A percentile compares a stretch with the other conserved stretches of the same genome.
These are phyloP conservation scores for Didymella keratinophila DNA, from an alignment of 2,329 filamentous ascomycete genomes.

Conservation along the genomic window DNA sequence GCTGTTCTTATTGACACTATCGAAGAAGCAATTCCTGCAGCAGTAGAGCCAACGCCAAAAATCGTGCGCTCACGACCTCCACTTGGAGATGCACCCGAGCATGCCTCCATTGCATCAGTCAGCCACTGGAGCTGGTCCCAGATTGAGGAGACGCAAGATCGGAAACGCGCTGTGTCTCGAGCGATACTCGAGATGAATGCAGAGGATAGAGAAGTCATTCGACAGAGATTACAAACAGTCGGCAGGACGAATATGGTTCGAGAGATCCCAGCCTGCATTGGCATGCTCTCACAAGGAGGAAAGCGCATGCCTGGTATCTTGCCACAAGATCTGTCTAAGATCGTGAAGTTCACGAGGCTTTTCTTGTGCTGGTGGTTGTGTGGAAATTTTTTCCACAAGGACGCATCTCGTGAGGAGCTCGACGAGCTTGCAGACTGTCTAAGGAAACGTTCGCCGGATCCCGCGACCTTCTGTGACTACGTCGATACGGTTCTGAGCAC, in stretches of 20 bases:
- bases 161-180: constrained; percentile 56
- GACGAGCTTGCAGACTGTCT: constrained; percentile 30
- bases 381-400: constrained; percentile 28
- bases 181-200: constrained; percentile 46
- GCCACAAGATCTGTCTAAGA: constrained; percentile 35
- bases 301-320: constrained; percentile 38
- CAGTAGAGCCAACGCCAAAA: not conserved
- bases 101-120: constrained; percentile 38
- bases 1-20: constrained; percentile 13
- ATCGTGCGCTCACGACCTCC: not conserved
- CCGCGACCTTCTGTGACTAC: constrained; percentile 37
- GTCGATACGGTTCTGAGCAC: constrained; percentile 32
- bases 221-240: constrained; percentile 30
- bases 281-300: constrained; percentile 31
- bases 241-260: constrained; percentile 29
- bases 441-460: constrained; percentile 23
- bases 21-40: constrained; percentile 4
- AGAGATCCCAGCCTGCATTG: constrained; percentile 37
- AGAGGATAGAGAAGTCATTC: constrained; percentile 31
- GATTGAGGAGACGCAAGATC: constrained; percentile 51
- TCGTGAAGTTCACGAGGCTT: constrained; percentile 36
- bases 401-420: constrained; percentile 21
- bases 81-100: constrained; percentile 32
- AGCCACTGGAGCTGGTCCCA: constrained; percentile 46
- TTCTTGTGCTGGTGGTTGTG: constrained; percentile 50